A percentile compares a stretch with the other conserved stretches of the same genome.
phyloP scores from a whole-genome alignment of 2,329 filamentous ascomycete genomes.

The Sphaerostilbella broomeana region DNA sequence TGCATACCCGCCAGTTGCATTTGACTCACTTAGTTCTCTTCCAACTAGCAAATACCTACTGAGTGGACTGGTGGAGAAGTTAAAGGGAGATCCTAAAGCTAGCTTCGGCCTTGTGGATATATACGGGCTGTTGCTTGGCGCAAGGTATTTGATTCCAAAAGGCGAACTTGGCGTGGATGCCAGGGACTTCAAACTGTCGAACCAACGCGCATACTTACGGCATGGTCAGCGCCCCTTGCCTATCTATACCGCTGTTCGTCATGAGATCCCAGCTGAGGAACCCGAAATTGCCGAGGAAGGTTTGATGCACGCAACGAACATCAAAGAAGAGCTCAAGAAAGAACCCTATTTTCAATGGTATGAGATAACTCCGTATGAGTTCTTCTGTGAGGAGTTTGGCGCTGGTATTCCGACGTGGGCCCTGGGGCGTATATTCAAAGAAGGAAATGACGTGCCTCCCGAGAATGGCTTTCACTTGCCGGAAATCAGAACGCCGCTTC shows the following conservation, averaged over 20 bases:
- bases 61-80: conserved; percentile 82
- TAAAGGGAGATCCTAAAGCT: conserved; percentile 63
- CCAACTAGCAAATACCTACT: conserved; percentile 92
- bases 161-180: conserved; percentile 70
- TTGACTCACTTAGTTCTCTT: conserved; percentile 73
- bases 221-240: conserved; percentile 79
- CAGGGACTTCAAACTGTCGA: conserved; percentile 82
- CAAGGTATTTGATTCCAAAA: conserved; percentile 73
- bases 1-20: conserved; percentile 80
- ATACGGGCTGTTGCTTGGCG: conserved; percentile 80
- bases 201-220: conserved; percentile 69
- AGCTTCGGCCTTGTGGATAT: conserved; percentile 89
- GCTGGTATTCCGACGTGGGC: conserved; percentile 96
- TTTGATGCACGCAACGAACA: background rate
- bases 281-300: conserved; percentile 35
- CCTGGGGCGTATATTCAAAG: conserved; percentile 73
- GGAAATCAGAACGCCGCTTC: conserved; percentile 72
- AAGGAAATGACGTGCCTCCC: conserved; percentile 48
- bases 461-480: conserved; percentile 67
- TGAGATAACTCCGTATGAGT: conserved; percentile 88
- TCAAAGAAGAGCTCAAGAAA: conserved; percentile 47
- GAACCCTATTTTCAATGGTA: conserved; percentile 98
- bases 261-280: conserved; percentile 72
- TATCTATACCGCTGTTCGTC: conserved; percentile 91
- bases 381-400: conserved; percentile 87